Evolutionary conservation across 2,329 filamentous ascomycete species (phyloP).

Genomic region (Aspergillus sp.): DNA sequence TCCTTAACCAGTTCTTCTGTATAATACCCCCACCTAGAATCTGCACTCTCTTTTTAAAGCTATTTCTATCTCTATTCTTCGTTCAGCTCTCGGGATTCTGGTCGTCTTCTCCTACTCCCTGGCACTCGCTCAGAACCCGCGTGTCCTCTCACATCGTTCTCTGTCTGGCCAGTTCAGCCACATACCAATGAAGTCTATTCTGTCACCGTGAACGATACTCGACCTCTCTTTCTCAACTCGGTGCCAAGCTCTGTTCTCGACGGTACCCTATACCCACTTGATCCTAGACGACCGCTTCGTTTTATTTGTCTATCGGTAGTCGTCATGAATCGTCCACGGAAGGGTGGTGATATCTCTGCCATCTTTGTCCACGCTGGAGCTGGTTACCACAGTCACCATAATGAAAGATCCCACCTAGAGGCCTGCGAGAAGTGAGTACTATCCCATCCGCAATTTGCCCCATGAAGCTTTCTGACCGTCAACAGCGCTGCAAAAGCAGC

Average conservation of each 20-base stretch:
- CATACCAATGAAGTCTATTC: neutral
- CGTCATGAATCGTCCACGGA: conserved; percentile 31
- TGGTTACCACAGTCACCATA: conserved; percentile 82
- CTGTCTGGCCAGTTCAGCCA: neutral
- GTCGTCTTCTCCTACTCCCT: no score
- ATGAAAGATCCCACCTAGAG: conserved; percentile 75
- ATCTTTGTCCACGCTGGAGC: conserved; percentile 96
- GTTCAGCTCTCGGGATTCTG: no score
- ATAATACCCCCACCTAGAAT: no score
- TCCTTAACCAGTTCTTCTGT: no score
- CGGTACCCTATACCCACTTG: neutral
- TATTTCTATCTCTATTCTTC: no score
- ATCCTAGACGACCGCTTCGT: neutral
- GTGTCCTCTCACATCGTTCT: neutral
- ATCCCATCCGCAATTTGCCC: neutral
- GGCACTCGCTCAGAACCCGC: no score
- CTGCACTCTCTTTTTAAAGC: no score
- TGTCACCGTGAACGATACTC: neutral
- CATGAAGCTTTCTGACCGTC: conserved; percentile 2
- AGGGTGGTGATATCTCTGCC: conserved; percentile 53
- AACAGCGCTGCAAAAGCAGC: conserved; percentile 71
- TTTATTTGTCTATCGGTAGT: neutral
- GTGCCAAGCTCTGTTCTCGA: neutral
- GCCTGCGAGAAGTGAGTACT: conserved; percentile 77
- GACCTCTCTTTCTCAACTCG: neutral